Base-by-base conservation (phyloP, 306 rosid genomes). In the Vachellia pachyceras region DNA sequence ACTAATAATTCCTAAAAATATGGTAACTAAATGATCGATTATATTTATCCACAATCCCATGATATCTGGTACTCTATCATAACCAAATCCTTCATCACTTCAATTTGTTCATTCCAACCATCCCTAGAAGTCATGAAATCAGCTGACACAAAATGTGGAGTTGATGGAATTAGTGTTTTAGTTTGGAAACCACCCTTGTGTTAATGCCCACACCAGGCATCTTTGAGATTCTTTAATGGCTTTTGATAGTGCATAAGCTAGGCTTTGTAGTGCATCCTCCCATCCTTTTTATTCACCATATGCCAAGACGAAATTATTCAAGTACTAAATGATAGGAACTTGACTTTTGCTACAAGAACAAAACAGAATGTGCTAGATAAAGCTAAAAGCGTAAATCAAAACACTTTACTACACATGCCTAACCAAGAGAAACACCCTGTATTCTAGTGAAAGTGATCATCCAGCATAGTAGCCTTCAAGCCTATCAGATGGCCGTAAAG, bases 361-460 rank as follows among this genome's bases (percentile, higher is more conserved):
- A 11, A 20, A 17, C 55, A 17, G 55, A 52, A 17, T 18, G 58
- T 52, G 6, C 22, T 52, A 18, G 22, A 52, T 52, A 52, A 17
- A 17, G 58, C 55, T 49, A 49, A 15, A 49, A 52, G 46, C 72
- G 69, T 69, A 69, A 76, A 50, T 29, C 71, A 68, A 69, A 61
- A 15, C 50, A 37, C 12, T 13, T 64, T 15, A 71, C 3, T 46
- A 37, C 29, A 69, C 18, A 25, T 23, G 63, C 39, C 18, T 25
- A 23, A 23, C 61, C 60, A 3, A 46, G 20, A 54, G 50, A 49
- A 73, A 67, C n/a, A 50, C 73, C 72, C 14, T 20, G 22, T 46
- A n/a, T 44, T 41, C 65, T 23, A 41, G 29, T 75, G 42, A 75
- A 47, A 69, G 45, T 58, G 15, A 55, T 37, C 17, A 52, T 76